Percentiles rank a stretch among this genome's conserved stretches.
These are phyloP conservation scores for Candida sphagnicola DNA, from an alignment of 805 yeast genomes.

Conservation along the genomic window DNA sequence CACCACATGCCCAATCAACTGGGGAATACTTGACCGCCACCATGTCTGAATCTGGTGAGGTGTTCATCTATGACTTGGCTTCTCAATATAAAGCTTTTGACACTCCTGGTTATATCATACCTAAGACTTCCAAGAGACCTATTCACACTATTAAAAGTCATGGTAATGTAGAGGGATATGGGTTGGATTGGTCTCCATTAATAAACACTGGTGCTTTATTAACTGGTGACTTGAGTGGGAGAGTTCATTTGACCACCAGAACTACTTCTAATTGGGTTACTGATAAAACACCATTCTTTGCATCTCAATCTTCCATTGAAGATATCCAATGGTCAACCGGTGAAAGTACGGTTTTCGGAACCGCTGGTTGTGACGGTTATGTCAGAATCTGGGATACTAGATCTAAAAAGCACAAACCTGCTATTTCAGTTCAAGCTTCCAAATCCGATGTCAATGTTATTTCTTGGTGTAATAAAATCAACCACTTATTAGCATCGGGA, in stretches of 20 bases:
- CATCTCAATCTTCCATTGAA: conserved; percentile 76
- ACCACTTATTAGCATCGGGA: conserved; percentile 87
- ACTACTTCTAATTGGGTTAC: conserved; percentile 80
- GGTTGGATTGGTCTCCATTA: conserved; percentile 93
- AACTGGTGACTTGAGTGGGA: conserved; percentile 86
- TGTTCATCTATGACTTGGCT: conserved; percentile 73
- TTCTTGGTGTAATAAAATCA: conserved; percentile 88
- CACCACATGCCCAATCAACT: conserved; percentile 69
- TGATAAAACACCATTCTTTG: conserved; percentile 74
- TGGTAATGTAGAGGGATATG: conserved; percentile 97
- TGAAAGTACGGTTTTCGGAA: conserved; percentile 92
- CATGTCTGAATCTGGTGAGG: conserved; percentile 89
- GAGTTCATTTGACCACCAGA: conserved; percentile 73
- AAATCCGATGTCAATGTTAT: conserved; percentile 86
- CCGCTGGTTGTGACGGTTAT: conserved; percentile 88
- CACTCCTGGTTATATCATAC: conserved; percentile 78
- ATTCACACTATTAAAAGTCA: conserved; percentile 77
- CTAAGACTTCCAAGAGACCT: conserved; percentile 76
- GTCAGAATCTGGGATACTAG: conserved; percentile 96
- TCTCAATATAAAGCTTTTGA: conserved; percentile 81
- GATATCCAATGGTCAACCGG: conserved; percentile 96
- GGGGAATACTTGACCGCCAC: conserved; percentile 86
- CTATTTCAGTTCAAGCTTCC: conserved; percentile 78
- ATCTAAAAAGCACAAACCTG: conserved; percentile 87
- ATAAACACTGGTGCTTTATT: conserved; percentile 74